Conservation (phyloP, 768 basidiomycete species). For the Sarcodon aspratus region DNA sequence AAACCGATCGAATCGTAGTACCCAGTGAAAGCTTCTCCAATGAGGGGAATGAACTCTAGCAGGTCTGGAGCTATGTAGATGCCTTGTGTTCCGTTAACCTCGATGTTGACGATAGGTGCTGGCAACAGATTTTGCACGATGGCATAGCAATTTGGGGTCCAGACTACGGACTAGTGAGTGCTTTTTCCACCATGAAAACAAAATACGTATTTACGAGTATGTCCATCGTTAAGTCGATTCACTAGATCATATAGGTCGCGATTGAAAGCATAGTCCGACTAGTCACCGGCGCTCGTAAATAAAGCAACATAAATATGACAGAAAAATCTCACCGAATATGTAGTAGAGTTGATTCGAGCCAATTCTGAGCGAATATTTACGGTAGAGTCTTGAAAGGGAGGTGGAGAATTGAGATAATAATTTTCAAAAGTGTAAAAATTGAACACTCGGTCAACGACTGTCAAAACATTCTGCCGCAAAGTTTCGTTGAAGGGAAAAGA, state of each 20-base stretch:
- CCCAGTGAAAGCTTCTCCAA: conserved; percentile 33
- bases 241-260: conserved; percentile 44
- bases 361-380: conserved; percentile 39
- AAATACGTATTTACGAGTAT: conserved; percentile 34
- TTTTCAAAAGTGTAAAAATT: conserved; percentile 30
- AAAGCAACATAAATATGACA: not conserved
- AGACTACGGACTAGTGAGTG: conserved; percentile 22
- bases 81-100: conserved; percentile 28
- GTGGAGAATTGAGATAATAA: conserved; percentile 23
- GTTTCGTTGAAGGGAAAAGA: conserved; percentile 32
- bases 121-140: conserved; percentile 35
- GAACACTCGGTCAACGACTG: conserved; percentile 20
- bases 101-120: conserved; percentile 41
- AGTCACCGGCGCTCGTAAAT: not conserved
- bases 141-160: conserved; percentile 46
- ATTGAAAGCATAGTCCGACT: conserved; percentile 63
- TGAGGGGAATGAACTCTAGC: conserved; percentile 34
- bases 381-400: conserved; percentile 35
- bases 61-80: conserved; percentile 46
- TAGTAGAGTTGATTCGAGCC: conserved; percentile 33
- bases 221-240: conserved; percentile 50
- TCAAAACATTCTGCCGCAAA: conserved; percentile 22
- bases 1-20: conserved; percentile 38
- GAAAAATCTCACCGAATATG: conserved; percentile 26
- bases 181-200: not conserved